Evolutionary conservation across 495 filamentous ascomycete species (phyloP).

Genomic region (Aspergillus sclerotiicarbonarius): DNA sequence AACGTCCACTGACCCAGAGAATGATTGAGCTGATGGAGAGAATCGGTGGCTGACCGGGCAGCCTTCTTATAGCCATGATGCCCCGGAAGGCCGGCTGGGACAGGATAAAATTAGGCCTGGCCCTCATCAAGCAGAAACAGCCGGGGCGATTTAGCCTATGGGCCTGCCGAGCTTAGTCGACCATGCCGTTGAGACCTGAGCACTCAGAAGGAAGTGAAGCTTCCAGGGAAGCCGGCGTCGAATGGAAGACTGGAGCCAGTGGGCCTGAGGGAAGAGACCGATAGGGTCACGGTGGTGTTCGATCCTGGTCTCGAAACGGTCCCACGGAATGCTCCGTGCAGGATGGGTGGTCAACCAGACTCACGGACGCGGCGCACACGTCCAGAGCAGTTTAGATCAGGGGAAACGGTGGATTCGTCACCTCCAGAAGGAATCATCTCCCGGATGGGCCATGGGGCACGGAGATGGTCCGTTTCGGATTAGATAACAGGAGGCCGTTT

Average conservation of each 20-base stretch:
- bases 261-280: conserved; percentile 1
- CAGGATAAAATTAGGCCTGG: not conserved
- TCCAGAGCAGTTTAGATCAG: not conserved
- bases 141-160: not conserved
- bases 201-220: not conserved
- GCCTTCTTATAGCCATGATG: not conserved
- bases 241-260: not conserved
- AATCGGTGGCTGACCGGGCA: not conserved
- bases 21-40: not conserved
- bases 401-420: conserved; percentile 5
- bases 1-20: conserved; percentile 2
- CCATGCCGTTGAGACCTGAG: not conserved
- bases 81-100: not conserved
- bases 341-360: not conserved
- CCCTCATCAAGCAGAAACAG: conserved; percentile 7
- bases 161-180: not conserved
- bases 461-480: conserved; percentile 5
- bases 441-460: not conserved
- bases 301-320: not conserved
- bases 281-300: not conserved
- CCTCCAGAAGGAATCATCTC: not conserved
- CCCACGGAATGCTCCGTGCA: conserved; percentile 6
- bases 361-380: not conserved
- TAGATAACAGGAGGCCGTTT: not conserved
- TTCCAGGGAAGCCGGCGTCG: not conserved